Base-by-base conservation (phyloP, 139 green algal genomes). In the Closterium sp. region DNA sequence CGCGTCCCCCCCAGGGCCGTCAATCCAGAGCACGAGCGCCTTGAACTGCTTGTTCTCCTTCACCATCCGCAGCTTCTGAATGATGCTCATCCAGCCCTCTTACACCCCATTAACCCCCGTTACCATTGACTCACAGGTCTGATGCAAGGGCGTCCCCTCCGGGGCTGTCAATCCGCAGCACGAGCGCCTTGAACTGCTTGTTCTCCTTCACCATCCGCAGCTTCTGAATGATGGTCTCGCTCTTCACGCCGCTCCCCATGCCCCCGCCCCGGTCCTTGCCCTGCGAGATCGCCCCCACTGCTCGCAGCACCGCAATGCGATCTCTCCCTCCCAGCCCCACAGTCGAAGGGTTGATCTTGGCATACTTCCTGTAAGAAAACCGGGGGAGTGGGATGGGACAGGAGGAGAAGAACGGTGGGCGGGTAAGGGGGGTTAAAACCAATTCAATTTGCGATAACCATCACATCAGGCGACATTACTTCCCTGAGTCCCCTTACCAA, bases 111-210 rank as follows among this genome's bases (percentile, higher is more conserved):
- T 28, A 2, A 76, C 55, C 7, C 25, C 83, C 2, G 2, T 33
- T 86, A 23, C 23, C 38, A 87, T 31, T 34, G 21, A 91, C 91
- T 93, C 33, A 93, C 25, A 99, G 94, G 92, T 99, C 98, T 4
- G 94, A 96, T 31, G 98, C 97, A 34, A 99, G 92, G 1, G 98
- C 98, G 90, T 99, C 97, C 8, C 98, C 97, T 6, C 97, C 97
- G 9, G 96, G 96, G 35, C 88, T 96, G 95, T 99, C 97, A 10
- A 99, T 95, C 5, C 98, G 94, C 84, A 99, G 94, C 36, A 99
- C 96, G 8, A 99, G 95, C 0, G 96, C 97, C n/a, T 94, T 95
- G 6, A 96, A 87, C 25, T 34, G 84, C 43, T 94, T 93, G 91
- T 96, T 91, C 28, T 93, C 90, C 30, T 32, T 30, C 84, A 88